phyloP scores from a whole-genome alignment of 2,329 filamentous ascomycete genomes.

The Ophiocordyceps camponoti-rufipedis region DNA sequence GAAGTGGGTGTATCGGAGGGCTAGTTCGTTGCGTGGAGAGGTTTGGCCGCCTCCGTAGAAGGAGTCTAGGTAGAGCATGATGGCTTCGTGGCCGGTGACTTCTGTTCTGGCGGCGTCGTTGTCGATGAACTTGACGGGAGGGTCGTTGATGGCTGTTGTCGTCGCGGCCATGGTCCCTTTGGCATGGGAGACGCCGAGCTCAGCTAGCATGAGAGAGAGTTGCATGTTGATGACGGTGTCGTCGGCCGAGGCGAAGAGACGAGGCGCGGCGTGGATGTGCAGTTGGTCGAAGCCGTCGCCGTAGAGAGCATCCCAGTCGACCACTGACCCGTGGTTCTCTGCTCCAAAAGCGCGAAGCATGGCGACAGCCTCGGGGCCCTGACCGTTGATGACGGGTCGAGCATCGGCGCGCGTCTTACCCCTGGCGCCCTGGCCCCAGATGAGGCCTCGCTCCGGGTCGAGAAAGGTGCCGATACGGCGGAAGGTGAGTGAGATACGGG shows the following conservation, averaged over 20 bases:
- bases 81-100: slow-evolving; percentile 29
- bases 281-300: slow-evolving; percentile 72
- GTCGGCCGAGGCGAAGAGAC: slow-evolving; percentile 32
- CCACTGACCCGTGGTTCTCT: slow-evolving; percentile 60
- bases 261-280: slow-evolving; percentile 36
- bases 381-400: slow-evolving; percentile 47
- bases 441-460: slow-evolving; percentile 39
- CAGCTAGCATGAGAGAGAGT: slow-evolving; percentile 30
- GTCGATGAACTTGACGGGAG: slow-evolving; percentile 32
- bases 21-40: slow-evolving; percentile 12
- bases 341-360: slow-evolving; percentile 66
- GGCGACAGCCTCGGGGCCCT: slow-evolving; percentile 41
- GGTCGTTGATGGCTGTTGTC: slow-evolving; percentile 1
- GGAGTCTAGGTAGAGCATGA: slow-evolving; percentile 43
- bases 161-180: slow-evolving; percentile 19
- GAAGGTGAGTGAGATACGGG: slow-evolving; percentile 85
- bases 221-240: slow-evolving; percentile 24
- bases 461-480: slow-evolving; percentile 77
- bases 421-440: slow-evolving; percentile 86
- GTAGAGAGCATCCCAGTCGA: slow-evolving; percentile 61
- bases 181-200: slow-evolving; percentile 26
- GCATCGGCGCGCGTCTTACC: slow-evolving; percentile 46
- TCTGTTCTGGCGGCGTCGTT: slow-evolving; percentile 29
- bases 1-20: slow-evolving; percentile 20
- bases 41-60: slow-evolving; percentile 19